phyloP scores from a whole-genome alignment of 2,329 filamentous ascomycete genomes.

The Aspergillus pseudoviridinutans region DNA sequence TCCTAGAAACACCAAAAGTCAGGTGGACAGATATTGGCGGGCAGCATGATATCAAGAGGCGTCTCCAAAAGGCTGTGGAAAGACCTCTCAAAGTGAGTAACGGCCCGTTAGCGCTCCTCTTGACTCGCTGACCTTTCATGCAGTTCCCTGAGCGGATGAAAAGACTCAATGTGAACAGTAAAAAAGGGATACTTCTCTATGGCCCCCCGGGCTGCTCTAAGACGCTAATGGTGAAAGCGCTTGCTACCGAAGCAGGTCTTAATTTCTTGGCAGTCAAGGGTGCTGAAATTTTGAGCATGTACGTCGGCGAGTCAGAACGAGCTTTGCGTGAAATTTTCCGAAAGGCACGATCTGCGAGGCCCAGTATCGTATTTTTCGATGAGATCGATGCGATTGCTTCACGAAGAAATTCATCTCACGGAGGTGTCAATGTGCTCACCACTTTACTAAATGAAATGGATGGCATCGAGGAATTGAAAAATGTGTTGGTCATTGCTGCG shows the following conservation, averaged over 20 bases:
- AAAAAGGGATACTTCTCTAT: constrained; percentile 83
- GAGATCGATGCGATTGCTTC: constrained; percentile 85
- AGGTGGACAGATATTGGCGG: constrained; percentile 87
- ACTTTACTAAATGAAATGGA: constrained; percentile 94
- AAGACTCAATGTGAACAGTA: constrained; percentile 53
- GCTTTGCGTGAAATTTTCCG: constrained; percentile 80
- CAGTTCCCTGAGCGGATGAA: constrained; percentile 50
- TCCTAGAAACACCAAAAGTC: constrained; percentile 81
- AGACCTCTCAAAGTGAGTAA: constrained; percentile 52
- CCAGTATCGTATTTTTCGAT: constrained; percentile 94
- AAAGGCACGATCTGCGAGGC: constrained; percentile 77
- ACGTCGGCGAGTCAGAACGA: constrained; percentile 90
- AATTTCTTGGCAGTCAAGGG: constrained; percentile 96
- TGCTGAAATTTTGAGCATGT: constrained; percentile 91
- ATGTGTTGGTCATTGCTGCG: constrained; percentile 82
- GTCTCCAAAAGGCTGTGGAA: constrained; percentile 55
- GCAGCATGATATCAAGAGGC: constrained; percentile 71
- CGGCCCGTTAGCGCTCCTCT: neutral
- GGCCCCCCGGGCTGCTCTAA: constrained; percentile 94
- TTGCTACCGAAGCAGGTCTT: constrained; percentile 83
- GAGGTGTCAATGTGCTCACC: constrained; percentile 74
- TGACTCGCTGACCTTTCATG: neutral
- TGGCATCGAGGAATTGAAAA: constrained; percentile 78
- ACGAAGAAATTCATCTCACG: constrained; percentile 50
- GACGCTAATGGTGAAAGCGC: constrained; percentile 83